phyloP scores from a whole-genome alignment of 108 stramenopile genomes.

The Conticribra guillardii region DNA sequence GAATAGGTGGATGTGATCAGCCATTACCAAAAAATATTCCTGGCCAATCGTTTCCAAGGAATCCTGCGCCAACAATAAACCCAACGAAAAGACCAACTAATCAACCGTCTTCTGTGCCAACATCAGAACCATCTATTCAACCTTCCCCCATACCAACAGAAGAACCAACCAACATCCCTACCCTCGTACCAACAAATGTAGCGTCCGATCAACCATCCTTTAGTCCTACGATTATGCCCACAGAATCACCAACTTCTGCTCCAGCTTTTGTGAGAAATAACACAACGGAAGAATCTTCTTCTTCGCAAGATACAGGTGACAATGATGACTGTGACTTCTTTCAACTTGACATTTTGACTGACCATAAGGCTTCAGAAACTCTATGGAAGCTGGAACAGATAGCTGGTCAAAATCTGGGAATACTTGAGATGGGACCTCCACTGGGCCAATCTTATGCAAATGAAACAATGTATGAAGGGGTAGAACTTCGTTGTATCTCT shows the following conservation, averaged over 20 bases:
- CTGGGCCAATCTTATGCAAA: not conserved
- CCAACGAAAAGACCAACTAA: not conserved
- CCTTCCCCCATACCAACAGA: not conserved
- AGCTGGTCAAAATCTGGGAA: not conserved
- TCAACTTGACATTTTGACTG: not conserved
- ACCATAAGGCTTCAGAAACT: not conserved
- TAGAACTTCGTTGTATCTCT: not conserved
- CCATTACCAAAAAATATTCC: not conserved
- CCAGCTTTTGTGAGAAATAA: not conserved
- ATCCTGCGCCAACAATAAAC: not conserved
- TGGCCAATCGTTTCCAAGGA: not conserved
- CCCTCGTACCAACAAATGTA: not conserved
- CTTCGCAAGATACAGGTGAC: not conserved
- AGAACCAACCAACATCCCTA: not conserved
- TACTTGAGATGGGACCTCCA: not conserved
- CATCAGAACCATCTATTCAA: not conserved
- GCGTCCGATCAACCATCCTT: not conserved
- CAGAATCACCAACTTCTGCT: not conserved
- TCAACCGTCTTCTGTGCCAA: not conserved
- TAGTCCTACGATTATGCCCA: not conserved
- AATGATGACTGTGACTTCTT: not conserved
- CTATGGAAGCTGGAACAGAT: not conserved
- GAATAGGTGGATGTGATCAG: constrained; percentile 5
- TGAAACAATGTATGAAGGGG: not conserved
- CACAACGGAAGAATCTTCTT: not conserved